A percentile compares a stretch with the other conserved stretches of the same genome.
Evolutionary conservation across 192 early-diverging fungal genomes (phyloP).

Genomic region (Rhizophagus clarus): DNA sequence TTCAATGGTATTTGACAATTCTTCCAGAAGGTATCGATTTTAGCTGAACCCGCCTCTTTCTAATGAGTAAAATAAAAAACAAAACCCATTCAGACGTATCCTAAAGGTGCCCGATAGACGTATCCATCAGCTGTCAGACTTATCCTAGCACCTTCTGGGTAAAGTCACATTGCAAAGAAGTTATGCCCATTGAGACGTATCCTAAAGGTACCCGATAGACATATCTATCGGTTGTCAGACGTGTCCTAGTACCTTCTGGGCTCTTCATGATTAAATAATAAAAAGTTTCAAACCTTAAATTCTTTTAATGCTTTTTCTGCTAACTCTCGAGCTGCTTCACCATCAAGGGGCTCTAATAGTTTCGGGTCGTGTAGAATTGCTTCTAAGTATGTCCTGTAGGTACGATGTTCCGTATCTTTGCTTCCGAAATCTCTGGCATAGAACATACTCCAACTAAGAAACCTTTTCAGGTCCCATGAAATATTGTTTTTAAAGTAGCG

Average conservation of each 20-base stretch:
- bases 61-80: constrained; percentile 2
- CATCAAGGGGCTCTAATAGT: constrained; percentile 2
- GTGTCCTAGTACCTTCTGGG: constrained; percentile 4
- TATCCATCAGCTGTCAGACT: neutral
- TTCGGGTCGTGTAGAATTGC: constrained; percentile 21
- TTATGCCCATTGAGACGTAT: constrained; percentile 33
- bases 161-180: too few relatives aligned
- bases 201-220: constrained; percentile 6
- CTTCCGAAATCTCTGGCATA: constrained; percentile 9
- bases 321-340: constrained; percentile 4
- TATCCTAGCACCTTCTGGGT: constrained; percentile 6
- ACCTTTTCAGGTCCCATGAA: constrained; percentile 1
- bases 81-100: constrained; percentile 31
- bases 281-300: constrained; percentile 25
- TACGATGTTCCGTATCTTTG: constrained; percentile 12
- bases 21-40: constrained; percentile 11
- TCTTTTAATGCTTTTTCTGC: constrained; percentile 21
- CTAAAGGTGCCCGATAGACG: constrained; percentile 1
- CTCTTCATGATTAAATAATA: constrained; percentile 5
- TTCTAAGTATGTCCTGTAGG: constrained; percentile 24
- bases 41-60: neutral
- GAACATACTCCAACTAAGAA: constrained; percentile 19
- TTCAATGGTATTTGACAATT: constrained; percentile 12
- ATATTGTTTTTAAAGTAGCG: neutral
- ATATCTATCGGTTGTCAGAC: neutral